A percentile compares a stretch with the other conserved stretches of the same genome.
These are phyloP conservation scores for Pythium apleroticum DNA, from an alignment of 352 stramenopile species.

Conservation along the genomic window DNA sequence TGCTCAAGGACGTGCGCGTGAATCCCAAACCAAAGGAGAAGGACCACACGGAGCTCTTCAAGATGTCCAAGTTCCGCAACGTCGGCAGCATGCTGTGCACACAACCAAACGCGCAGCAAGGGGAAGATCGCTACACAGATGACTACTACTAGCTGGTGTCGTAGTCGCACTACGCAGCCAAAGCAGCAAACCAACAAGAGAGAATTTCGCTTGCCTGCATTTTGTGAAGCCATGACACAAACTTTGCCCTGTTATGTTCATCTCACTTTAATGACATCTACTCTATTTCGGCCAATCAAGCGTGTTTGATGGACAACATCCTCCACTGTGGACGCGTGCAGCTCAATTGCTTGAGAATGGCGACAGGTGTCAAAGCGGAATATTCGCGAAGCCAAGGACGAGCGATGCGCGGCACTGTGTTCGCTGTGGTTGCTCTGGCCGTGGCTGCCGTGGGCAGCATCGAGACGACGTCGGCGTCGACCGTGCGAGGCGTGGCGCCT, in stretches of 20 bases:
- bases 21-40: constrained; percentile 33
- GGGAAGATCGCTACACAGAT: constrained; percentile 14
- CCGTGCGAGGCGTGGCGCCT: constrained; percentile 46
- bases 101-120: constrained; percentile 37
- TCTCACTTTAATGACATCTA: not conserved
- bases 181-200: not conserved
- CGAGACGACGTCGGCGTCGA: not conserved
- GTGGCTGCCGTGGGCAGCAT: not conserved
- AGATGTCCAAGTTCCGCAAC: constrained; percentile 88
- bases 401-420: not conserved
- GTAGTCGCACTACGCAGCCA: not conserved
- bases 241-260: not conserved
- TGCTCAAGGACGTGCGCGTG: constrained; percentile 63
- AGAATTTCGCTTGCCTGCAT: not conserved
- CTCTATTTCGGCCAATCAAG: constrained; percentile 1
- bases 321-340: not conserved
- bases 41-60: constrained; percentile 58
- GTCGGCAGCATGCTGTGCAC: constrained; percentile 66
- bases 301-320: too few relatives aligned
- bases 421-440: not conserved
- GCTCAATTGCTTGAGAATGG: not conserved
- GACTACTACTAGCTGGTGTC: constrained; percentile 15
- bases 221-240: constrained; percentile 2
- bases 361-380: not conserved
- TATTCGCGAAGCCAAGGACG: constrained; percentile 11